Base-by-base conservation (phyloP, 2,329 filamentous ascomycete genomes). In the Arthrinium puccinioides region DNA sequence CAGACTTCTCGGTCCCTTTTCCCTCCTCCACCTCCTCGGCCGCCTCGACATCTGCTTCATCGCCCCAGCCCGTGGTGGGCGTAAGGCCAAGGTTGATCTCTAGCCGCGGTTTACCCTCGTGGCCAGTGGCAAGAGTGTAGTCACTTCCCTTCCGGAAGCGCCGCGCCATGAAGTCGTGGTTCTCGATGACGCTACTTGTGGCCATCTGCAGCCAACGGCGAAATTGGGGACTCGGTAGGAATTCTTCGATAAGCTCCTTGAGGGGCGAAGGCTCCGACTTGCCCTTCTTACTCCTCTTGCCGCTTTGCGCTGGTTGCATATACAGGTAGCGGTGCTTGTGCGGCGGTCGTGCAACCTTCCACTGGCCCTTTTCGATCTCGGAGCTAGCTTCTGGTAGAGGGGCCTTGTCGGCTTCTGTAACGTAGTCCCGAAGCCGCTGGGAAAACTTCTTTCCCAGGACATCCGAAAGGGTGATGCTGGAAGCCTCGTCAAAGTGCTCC, bases 261-360 rank as follows among this genome's bases (percentile, higher is more conserved):
- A 94, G 72, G 1, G 86, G 74, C 11, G 74, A 75, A 35, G 53
- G 46, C 35, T 63, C 49, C 40, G 60, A 44, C 38, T 60, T 44
- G 32, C 62, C 40, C 21, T 25, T 35, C 18, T 37, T 45, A 36
- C 27, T 44, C 29, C 42, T 45, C 9, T 38, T 36, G 7, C 37
- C 21, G 19, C 28, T 21, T 37, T 62, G 61, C 34, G 53, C 69
- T 47, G 63, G 66, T 48, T 87, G 79, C 42, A 86, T 74, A 61
- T 92, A 98, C 3, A 95, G 69, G 59, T 84, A 98, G 11, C 89
- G 85, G 56, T 96, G 88, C 66, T 98, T 98, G 65, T 98, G 89
- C 1, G 92, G 92, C 26, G 92, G 92, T 21, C 78, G 75, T 6
- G 92, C 86, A 8, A 94, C 83, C 43, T 72, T 76, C 85, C 86